Base-by-base conservation (phyloP, 805 yeast genomes). In the Kodamaea leandrae region DNA sequence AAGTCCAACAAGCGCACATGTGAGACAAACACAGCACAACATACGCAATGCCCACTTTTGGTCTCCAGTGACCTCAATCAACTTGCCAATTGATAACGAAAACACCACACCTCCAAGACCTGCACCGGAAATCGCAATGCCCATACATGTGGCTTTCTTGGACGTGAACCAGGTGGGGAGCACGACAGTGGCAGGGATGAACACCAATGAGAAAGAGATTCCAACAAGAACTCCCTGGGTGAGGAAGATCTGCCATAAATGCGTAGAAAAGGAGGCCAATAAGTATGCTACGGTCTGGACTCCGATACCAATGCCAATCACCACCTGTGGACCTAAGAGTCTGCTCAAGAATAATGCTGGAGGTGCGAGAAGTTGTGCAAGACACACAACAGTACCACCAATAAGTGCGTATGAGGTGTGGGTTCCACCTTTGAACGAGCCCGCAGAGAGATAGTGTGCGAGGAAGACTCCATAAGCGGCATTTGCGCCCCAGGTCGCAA, bases 351-450 rank as follows among this genome's bases (percentile, higher is more conserved):
- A 49, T 42, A 74, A 63, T 0, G 75, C 72, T 13, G 81, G 45
- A 3, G 95, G 93, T 2, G 70, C 63, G 24, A 65, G 50, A 47
- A 74, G 60, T 54, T 83, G 82, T 15, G 86, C 84, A 40, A 81
- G 58, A 38, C 66, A 72, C 4, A 80, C 66, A 13, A 64, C 65
- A 17, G 66, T 35, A 7, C 74, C 71, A 1, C 86, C 86, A 29
- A 79, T 72, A 10, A 77, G 59, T 1, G 82, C 74, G 36, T 72
- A 66, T 29, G 73, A 75, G 41, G 67, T 68, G 13, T 77, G 63
- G 23, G 64, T 53, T 2, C 74, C 74, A 10, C 68, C 65, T 1
- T 70, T 65, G 42, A 74, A 78, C 2, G 51, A 51, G 15, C 50
- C 47, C 10, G 65, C 45, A 8, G 66, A 61, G 8, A 74, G 48